Conservation (phyloP, 2,329 filamentous ascomycete species). For the Dothideomycetes sp. region DNA sequence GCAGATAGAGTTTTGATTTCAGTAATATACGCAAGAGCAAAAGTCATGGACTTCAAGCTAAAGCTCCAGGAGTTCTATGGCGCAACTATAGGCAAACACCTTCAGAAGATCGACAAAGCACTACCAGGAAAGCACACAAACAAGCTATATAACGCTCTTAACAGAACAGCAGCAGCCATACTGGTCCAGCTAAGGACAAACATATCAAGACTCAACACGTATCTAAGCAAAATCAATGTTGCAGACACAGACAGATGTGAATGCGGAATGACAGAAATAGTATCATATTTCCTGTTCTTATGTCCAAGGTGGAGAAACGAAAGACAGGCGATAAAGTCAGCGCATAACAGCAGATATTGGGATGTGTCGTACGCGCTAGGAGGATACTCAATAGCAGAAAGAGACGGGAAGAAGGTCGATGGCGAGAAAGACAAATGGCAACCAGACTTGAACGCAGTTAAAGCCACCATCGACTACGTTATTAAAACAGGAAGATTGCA, state of each 20-base stretch:
- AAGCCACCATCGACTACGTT: conserved; percentile 1
- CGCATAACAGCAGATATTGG: neutral
- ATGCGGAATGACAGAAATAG: neutral
- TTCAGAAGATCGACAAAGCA: conserved; percentile 1
- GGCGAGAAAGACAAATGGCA: conserved; percentile 1
- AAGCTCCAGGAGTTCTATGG: neutral
- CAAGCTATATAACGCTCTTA: conserved; percentile 1
- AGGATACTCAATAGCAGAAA: neutral
- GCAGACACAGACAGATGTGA: conserved; percentile 2
- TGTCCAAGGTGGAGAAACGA: neutral
- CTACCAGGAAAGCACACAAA: neutral
- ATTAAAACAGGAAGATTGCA: neutral
- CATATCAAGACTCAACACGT: neutral
- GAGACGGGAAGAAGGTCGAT: neutral
- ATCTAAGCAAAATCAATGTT: conserved; percentile 1
- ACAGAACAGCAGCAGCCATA: neutral
- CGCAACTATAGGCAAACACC: neutral
- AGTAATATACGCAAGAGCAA: conserved; percentile 1
- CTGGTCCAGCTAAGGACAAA: neutral
- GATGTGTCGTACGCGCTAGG: neutral
- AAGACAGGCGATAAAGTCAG: neutral
- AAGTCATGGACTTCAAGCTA: neutral
- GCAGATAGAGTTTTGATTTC: neutral
- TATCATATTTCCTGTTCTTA: neutral
- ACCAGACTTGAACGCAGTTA: conserved; percentile 1